phyloP scores from a whole-genome alignment of 768 basidiomycete species.

The Tremella yokohamensis region DNA sequence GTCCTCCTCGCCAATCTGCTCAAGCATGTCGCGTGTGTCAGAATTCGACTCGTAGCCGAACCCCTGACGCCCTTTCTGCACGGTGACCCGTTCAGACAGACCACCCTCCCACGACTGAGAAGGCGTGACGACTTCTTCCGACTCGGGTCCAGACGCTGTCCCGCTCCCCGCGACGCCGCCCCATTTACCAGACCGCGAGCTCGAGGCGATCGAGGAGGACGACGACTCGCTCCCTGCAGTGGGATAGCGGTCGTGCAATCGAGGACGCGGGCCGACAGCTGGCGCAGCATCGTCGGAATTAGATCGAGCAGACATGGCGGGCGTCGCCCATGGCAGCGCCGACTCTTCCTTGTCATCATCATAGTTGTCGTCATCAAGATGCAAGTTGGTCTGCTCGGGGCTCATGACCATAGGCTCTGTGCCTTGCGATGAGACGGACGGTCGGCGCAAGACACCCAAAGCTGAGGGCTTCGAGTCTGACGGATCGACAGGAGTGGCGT shows the following conservation, averaged over 20 bases:
- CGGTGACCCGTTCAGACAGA: slow-evolving; percentile 23
- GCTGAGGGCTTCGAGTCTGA: not conserved
- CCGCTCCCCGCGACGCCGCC: slow-evolving; percentile 10
- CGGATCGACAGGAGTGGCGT: slow-evolving; percentile 10
- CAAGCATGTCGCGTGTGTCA: slow-evolving; percentile 23
- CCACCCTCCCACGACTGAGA: slow-evolving; percentile 35
- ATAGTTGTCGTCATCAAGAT: slow-evolving; percentile 24
- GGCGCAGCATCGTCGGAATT: slow-evolving; percentile 20
- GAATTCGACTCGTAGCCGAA: slow-evolving; percentile 2
- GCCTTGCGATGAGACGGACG: not conserved
- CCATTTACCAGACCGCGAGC: slow-evolving; percentile 23
- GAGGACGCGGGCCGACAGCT: slow-evolving; percentile 11
- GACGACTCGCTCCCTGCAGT: slow-evolving; percentile 25
- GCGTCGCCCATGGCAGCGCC: slow-evolving; percentile 43
- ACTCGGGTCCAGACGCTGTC: slow-evolving; percentile 22
- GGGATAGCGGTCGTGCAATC: slow-evolving; percentile 18
- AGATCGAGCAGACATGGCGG: slow-evolving; percentile 3
- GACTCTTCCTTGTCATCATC: slow-evolving; percentile 33
- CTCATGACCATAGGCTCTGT: slow-evolving; percentile 11
- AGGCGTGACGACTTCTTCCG: slow-evolving; percentile 45
- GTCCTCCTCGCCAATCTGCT: slow-evolving; percentile 40
- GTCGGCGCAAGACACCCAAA: not conserved
- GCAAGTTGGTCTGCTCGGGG: slow-evolving; percentile 24
- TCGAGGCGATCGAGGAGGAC: slow-evolving; percentile 20
- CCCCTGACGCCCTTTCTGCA: slow-evolving; percentile 2